Evolutionary conservation across 257 asterid genomes (phyloP).

Genomic region (Plectranthus barbatus): DNA sequence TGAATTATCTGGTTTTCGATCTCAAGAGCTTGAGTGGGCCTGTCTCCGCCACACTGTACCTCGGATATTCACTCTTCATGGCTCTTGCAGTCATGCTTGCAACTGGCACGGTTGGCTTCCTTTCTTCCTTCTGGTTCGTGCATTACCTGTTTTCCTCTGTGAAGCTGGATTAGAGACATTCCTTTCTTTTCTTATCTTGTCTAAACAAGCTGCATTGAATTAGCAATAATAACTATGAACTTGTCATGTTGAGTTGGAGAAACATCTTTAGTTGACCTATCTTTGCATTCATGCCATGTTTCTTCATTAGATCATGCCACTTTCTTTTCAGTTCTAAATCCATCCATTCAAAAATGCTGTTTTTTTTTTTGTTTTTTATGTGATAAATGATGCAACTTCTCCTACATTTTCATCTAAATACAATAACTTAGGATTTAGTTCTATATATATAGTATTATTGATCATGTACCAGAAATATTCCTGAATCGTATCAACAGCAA

Average conservation of each 20-base stretch:
- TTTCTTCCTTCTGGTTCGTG: conserved; percentile 84
- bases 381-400: neutral
- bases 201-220: conserved; percentile 12
- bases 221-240: conserved; percentile 22
- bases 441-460: neutral
- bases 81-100: conserved; percentile 79
- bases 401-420: too few species aligned
- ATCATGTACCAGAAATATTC: neutral
- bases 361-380: too few species aligned
- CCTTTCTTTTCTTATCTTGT: neutral
- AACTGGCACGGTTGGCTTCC: conserved; percentile 81
- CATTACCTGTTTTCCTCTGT: conserved; percentile 85
- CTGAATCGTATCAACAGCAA: neutral
- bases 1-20: conserved; percentile 63
- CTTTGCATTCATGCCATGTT: too few species aligned
- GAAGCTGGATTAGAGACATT: conserved; percentile 56
- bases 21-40: conserved; percentile 84
- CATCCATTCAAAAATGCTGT: neutral
- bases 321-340: neutral
- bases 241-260: too few species aligned
- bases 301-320: too few species aligned
- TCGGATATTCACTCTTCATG: conserved; percentile 83
- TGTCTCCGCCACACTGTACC: conserved; percentile 75
- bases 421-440: too few species aligned
- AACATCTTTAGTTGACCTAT: too few species aligned